These are phyloP conservation scores for Eimeria sp. DNA, from an alignment of 169 alveolate genomes.

Conservation along the genomic window DNA sequence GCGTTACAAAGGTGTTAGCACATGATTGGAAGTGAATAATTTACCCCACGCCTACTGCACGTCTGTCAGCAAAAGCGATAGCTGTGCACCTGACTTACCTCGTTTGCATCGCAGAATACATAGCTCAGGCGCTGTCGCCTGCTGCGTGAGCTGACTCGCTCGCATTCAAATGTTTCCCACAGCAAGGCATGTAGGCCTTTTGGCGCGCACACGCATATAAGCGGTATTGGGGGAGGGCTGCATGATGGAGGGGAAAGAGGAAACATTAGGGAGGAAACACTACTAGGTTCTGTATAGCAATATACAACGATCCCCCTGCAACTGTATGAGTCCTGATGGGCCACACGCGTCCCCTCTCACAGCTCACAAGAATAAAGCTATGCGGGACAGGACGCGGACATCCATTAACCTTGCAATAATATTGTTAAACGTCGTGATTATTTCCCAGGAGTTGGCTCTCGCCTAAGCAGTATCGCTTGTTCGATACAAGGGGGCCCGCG, in stretches of 20 bases:
- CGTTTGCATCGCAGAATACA: slow-evolving; percentile 66
- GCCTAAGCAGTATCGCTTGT: background rate
- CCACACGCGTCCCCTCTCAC: slow-evolving; percentile 38
- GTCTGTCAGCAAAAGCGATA: background rate
- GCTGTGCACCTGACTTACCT: slow-evolving; percentile 14
- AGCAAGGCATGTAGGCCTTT: slow-evolving; percentile 72
- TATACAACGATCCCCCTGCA: background rate
- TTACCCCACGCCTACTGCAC: background rate
- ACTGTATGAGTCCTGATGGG: background rate
- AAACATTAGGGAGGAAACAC: slow-evolving; percentile 59
- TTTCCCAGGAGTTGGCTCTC: background rate
- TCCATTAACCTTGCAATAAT: slow-evolving; percentile 3
- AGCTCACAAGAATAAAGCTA: slow-evolving; percentile 9
- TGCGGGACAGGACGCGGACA: slow-evolving; percentile 38
- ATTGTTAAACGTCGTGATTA: background rate
- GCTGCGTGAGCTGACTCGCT: slow-evolving; percentile 53
- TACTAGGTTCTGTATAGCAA: slow-evolving; percentile 3
- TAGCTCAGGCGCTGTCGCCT: slow-evolving; percentile 72
- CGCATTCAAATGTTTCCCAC: slow-evolving; percentile 65
- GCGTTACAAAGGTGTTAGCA: background rate
- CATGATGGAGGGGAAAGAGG: slow-evolving; percentile 80
- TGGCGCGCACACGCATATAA: slow-evolving; percentile 73
- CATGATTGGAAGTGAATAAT: no score
- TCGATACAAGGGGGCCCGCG: slow-evolving; percentile 64
- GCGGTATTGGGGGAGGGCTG: slow-evolving; percentile 79